Conservation (phyloP, 1,284 basidiomycete genomes). For the Amylostereum areolatum region DNA sequence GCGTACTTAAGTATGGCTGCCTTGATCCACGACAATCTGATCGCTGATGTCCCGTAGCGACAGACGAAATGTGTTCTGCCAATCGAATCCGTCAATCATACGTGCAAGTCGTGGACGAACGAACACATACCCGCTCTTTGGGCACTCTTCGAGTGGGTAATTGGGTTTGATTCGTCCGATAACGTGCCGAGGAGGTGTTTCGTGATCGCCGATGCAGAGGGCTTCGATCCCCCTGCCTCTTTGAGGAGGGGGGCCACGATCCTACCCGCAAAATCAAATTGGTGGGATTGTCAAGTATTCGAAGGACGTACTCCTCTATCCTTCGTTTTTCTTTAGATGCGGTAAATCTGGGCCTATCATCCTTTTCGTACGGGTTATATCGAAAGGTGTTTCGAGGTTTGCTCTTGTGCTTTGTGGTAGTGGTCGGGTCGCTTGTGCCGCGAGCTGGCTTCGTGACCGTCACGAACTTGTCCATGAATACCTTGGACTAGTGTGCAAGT, state of each 20-base stretch:
- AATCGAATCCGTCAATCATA: slow-evolving; percentile 4
- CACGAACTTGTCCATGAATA: slow-evolving; percentile 36
- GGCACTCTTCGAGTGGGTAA: slow-evolving; percentile 62
- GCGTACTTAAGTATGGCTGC: slow-evolving; percentile 35
- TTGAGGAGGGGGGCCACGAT: not conserved
- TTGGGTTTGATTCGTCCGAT: slow-evolving; percentile 56
- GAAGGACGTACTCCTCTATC: not conserved
- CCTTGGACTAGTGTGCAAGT: not conserved
- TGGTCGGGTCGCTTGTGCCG: slow-evolving; percentile 16
- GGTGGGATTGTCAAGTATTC: not conserved
- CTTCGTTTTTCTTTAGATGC: too few species aligned
- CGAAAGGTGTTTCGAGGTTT: not conserved
- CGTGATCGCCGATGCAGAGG: slow-evolving; percentile 41
- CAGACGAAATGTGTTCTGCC: slow-evolving; percentile 52
- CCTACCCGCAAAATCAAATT: too few species aligned
- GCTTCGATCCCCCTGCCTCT: slow-evolving; percentile 16
- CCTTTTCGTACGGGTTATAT: slow-evolving; percentile 25
- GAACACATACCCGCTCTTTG: slow-evolving; percentile 46
- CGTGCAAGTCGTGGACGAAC: not conserved
- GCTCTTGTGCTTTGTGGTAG: slow-evolving; percentile 14
- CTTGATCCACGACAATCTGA: slow-evolving; percentile 40
- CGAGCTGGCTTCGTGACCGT: slow-evolving; percentile 25
- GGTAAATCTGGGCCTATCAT: too few species aligned
- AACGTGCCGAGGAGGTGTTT: slow-evolving; percentile 54
- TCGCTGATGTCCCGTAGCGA: slow-evolving; percentile 63